Conservation (phyloP, 2,329 filamentous ascomycete species). For the Xylaria sp. region DNA sequence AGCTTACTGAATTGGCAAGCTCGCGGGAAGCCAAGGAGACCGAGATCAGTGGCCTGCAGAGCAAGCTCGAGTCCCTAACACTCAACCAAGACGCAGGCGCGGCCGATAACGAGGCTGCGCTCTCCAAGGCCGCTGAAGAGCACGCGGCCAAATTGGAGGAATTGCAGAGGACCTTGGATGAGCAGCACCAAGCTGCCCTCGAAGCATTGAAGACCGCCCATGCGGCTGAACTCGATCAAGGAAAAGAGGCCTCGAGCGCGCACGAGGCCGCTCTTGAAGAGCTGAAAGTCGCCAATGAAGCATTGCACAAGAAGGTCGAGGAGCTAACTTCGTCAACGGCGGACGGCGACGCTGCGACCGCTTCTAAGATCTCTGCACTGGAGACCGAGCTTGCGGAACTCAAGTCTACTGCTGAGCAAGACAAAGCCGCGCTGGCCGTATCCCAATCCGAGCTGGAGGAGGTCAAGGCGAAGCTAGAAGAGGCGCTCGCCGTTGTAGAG, state of each 20-base stretch:
- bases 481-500: slow-evolving; percentile 32
- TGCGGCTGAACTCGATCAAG: slow-evolving; percentile 52
- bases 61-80: slow-evolving; percentile 52
- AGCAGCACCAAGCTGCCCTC: slow-evolving; percentile 54
- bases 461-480: slow-evolving; percentile 41
- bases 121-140: slow-evolving; percentile 48
- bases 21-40: slow-evolving; percentile 53
- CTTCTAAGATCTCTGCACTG: slow-evolving; percentile 51
- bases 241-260: slow-evolving; percentile 46
- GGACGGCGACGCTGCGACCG: slow-evolving; percentile 48
- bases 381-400: slow-evolving; percentile 57
- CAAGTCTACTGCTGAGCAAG: slow-evolving; percentile 51
- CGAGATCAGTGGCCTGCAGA: slow-evolving; percentile 53
- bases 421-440: slow-evolving; percentile 50
- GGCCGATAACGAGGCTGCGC: slow-evolving; percentile 41
- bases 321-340: slow-evolving; percentile 53
- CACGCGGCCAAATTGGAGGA: slow-evolving; percentile 53
- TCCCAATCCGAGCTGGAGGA: slow-evolving; percentile 46
- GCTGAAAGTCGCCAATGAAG: slow-evolving; percentile 54
- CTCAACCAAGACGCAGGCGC: slow-evolving; percentile 45
- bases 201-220: slow-evolving; percentile 57
- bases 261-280: slow-evolving; percentile 55
- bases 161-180: slow-evolving; percentile 51
- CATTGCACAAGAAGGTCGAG: slow-evolving; percentile 58
- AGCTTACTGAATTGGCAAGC: slow-evolving; percentile 51